These are phyloP conservation scores for Backusella morwellensis DNA, from an alignment of 192 early-diverging fungal species.

Conservation along the genomic window DNA sequence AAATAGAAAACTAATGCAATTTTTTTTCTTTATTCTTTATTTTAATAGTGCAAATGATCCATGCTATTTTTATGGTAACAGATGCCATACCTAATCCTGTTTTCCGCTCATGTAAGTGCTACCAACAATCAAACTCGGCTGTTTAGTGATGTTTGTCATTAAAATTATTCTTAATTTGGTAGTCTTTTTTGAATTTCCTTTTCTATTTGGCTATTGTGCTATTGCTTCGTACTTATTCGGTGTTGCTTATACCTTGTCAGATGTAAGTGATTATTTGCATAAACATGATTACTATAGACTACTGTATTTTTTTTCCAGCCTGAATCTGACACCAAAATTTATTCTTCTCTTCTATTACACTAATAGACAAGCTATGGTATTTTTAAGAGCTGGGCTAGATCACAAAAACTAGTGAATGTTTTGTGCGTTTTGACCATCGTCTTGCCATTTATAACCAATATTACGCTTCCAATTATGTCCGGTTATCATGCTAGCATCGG, in stretches of 20 bases:
- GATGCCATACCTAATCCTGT: conserved; percentile 9
- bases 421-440: not conserved
- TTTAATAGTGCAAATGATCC: not conserved
- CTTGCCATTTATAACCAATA: not conserved
- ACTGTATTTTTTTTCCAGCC: not conserved
- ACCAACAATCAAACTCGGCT: not conserved
- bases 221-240: conserved; percentile 8
- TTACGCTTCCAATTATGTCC: not conserved
- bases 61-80: not conserved
- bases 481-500: not conserved
- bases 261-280: not conserved
- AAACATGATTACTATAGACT: not conserved
- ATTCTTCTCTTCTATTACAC: not conserved
- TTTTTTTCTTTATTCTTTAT: not conserved
- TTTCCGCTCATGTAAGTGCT: conserved; percentile 5
- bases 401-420: not conserved
- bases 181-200: conserved; percentile 5
- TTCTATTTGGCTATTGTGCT: conserved; percentile 9
- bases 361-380: conserved; percentile 2
- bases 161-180: not conserved
- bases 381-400: not conserved
- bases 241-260: conserved; percentile 9
- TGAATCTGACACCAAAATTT: not conserved
- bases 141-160: not conserved
- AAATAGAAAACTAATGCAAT: not conserved